phyloP scores from a whole-genome alignment of 495 filamentous ascomycete genomes.

The Penicillium pulvis region DNA sequence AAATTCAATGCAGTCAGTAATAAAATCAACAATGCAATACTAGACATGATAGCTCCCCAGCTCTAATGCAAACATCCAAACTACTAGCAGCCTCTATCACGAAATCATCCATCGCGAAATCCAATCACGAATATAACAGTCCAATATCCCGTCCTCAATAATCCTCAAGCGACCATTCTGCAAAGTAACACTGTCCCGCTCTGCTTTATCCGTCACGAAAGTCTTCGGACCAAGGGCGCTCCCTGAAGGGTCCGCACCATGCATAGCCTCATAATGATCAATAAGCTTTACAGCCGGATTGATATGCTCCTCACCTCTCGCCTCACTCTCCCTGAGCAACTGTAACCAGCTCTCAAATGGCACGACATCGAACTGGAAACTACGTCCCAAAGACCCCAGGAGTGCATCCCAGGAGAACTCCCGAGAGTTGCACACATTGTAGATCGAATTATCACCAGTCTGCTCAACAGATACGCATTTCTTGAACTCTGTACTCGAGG shows the following conservation, averaged over 20 bases:
- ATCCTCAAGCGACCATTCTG: conserved; percentile 37
- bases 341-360: conserved; percentile 51
- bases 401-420: conserved; percentile 56
- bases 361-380: conserved; percentile 51
- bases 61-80: too few species aligned
- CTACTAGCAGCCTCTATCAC: neutral
- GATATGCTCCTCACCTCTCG: conserved; percentile 42
- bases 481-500: neutral
- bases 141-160: conserved; percentile 40
- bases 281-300: conserved; percentile 64
- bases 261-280: conserved; percentile 52
- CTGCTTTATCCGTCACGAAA: conserved; percentile 39
- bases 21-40: too few species aligned
- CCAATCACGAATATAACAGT: conserved; percentile 41
- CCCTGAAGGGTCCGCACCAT: conserved; percentile 12
- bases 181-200: conserved; percentile 39
- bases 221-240: conserved; percentile 5
- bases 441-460: conserved; percentile 40
- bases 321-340: conserved; percentile 44
- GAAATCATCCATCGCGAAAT: conserved; percentile 31
- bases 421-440: conserved; percentile 54
- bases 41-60: too few species aligned
- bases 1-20: too few species aligned
- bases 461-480: neutral
- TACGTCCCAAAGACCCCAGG: conserved; percentile 44